Percentiles rank a stretch among this genome's conserved stretches.
These are phyloP conservation scores for Amylocystis lapponica DNA, from an alignment of 768 basidiomycete genomes.

Conservation along the genomic window DNA sequence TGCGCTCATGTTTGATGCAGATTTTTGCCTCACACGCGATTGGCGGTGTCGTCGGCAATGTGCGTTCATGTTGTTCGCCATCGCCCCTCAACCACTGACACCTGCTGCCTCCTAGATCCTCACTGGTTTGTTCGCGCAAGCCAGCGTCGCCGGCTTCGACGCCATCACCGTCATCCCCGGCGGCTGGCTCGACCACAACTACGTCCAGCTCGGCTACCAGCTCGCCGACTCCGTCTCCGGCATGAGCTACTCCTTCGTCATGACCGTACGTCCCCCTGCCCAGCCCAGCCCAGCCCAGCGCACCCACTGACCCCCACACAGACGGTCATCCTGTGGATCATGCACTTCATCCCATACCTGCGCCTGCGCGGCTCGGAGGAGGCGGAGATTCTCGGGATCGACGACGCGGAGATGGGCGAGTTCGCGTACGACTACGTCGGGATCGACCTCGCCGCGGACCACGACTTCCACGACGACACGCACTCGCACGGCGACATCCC, in stretches of 20 bases:
- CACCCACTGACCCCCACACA: constrained; percentile 17
- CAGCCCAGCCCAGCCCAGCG: not conserved
- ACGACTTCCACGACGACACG: constrained; percentile 23
- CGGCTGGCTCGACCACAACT: constrained; percentile 86
- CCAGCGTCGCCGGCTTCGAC: constrained; percentile 75
- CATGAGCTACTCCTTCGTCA: constrained; percentile 63
- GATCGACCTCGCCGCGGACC: constrained; percentile 28
- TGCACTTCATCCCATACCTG: constrained; percentile 83
- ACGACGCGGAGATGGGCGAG: constrained; percentile 63
- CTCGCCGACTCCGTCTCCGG: constrained; percentile 68
- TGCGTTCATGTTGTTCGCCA: constrained; percentile 7
- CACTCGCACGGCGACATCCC: constrained; percentile 26
- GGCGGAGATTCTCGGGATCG: constrained; percentile 77
- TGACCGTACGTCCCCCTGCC: constrained; percentile 50
- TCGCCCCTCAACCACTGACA: constrained; percentile 52
- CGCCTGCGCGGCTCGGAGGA: constrained; percentile 63
- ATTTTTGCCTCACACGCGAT: constrained; percentile 85
- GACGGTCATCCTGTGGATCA: constrained; percentile 81
- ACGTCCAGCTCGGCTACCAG: constrained; percentile 80
- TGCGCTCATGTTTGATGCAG: constrained; percentile 38
- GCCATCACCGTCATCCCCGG: constrained; percentile 53
- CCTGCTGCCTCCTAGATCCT: constrained; percentile 51
- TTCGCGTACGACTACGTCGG: constrained; percentile 49
- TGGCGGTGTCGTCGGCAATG: constrained; percentile 75
- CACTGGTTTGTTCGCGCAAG: constrained; percentile 85